These are phyloP conservation scores for Neonothopanus nambi DNA, from an alignment of 1,284 basidiomycete genomes.

Conservation along the genomic window DNA sequence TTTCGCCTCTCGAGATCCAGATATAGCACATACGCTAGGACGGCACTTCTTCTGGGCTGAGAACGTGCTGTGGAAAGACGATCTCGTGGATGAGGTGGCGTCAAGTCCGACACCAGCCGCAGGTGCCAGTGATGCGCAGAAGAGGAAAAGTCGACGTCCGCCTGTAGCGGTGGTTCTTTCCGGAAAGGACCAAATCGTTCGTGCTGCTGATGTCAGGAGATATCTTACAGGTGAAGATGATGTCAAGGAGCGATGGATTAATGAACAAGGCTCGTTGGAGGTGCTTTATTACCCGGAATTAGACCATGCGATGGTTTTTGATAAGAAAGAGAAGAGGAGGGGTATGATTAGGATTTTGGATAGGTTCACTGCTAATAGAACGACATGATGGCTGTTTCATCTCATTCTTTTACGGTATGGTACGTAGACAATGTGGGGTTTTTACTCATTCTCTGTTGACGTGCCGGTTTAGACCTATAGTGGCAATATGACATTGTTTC, in stretches of 20 bases:
- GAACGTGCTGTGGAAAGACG: slow-evolving; percentile 61
- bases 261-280: slow-evolving; percentile 29
- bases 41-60: slow-evolving; percentile 68
- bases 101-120: slow-evolving; percentile 11
- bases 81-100: slow-evolving; percentile 34
- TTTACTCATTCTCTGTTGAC: too few relatives aligned
- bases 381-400: too few relatives aligned
- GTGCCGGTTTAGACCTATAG: too few relatives aligned
- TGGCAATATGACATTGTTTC: too few relatives aligned
- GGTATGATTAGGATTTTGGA: slow-evolving; percentile 42
- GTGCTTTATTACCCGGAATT: slow-evolving; percentile 51
- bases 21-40: slow-evolving; percentile 56
- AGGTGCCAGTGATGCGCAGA: slow-evolving; percentile 12
- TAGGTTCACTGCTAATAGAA: slow-evolving; percentile 27
- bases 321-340: slow-evolving; percentile 36
- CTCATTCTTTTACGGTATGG: too few relatives aligned
- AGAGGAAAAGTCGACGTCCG: slow-evolving; percentile 14
- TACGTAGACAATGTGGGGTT: too few relatives aligned
- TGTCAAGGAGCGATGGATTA: slow-evolving; percentile 34
- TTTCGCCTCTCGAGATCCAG: slow-evolving; percentile 62
- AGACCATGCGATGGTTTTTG: slow-evolving; percentile 61
- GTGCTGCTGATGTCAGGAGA: slow-evolving; percentile 45
- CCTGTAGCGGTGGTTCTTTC: slow-evolving; percentile 46
- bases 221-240: slow-evolving; percentile 51
- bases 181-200: slow-evolving; percentile 60